Base-by-base conservation (phyloP, 768 basidiomycete genomes). In the Pholiota conissans region DNA sequence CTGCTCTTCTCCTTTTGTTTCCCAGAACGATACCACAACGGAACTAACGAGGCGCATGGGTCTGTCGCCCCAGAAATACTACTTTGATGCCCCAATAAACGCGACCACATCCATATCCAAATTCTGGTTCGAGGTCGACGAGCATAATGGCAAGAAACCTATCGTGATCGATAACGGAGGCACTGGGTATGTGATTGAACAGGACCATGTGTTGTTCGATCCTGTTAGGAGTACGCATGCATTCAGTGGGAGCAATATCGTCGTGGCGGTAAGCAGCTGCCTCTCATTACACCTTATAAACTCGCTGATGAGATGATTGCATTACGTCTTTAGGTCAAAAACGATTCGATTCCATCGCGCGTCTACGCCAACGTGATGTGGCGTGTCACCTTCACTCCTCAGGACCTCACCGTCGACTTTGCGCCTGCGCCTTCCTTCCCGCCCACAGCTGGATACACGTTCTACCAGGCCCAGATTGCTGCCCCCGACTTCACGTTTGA, bases 81-180 rank as follows among this genome's bases (percentile, higher is more conserved):
- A 71, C 45, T 75, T 75, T 60, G 52, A 70, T 11, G 70, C 68
- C 2, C 67, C 69, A 7, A 63, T 76, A 52, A 63, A 72, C 51
- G 56, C 68, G 2, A 55, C 66, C 2, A 61, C 57, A 5, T 75
- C 75, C 8, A 63, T 76, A 39, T 72, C 73, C 20, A 71, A 72
- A 18, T 76, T 76, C 61, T 76, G 75, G 75, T 78, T 76, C 59
- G 66, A 69, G 11, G 71, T 76, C 26, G 22, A 59, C 22, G 50
- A 56, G 47, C 20, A 37, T 1, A 35, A 56, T 22, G 55, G 55
- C 2, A 20, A 34, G 30, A 16, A 7, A 3, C 32, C 47, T 11
- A 20, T 32, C 26, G 10, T 56, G 7, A 22, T 48, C 16, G n/a
- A 56, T 29, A 56, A 56, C 24, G 55, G 34, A 26, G 55, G 55